Base-by-base conservation (phyloP, 1,284 basidiomycete genomes). In the Ganoderma multipileum region DNA sequence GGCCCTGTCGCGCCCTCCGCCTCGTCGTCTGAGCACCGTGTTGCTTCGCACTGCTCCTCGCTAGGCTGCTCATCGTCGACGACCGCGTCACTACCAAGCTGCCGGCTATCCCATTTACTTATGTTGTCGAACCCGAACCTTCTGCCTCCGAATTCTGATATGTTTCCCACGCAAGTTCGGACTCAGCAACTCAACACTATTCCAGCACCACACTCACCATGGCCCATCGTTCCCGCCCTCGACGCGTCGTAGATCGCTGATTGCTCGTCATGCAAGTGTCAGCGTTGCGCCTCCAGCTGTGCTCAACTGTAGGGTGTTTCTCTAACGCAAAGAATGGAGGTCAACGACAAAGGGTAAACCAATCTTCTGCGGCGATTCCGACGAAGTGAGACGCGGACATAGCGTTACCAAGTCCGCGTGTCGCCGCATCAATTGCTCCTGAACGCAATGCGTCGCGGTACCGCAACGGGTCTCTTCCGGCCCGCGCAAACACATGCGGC, bases 401-500 rank as follows among this genome's bases (percentile, higher is more conserved):
- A 50, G 47, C 47, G 47, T 50, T 50, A 50, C 52, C 26, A 55
- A 55, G 52, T 55, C 52, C 52, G 52, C 28, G 52, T 12, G 47
- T 50, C 47, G 47, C 47, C 47, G 47, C 47, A 50, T 50, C 47
- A 50, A 50, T 12, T 20, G 9, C 47, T 50, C 23, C 23, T 50
- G 47, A 50, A 50, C 23, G 23, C 47, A 33, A n/a, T n/a, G n/a
- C n/a, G 23, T 50, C 23, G 47, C 47, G 47, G 47, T 50, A 50
- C 47, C 47, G 47, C 47, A 50, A 26, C 47, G 47, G 47, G 23
- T 23, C 23, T 5, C 47, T 26, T 50, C 47, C 47, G 47, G 47
- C 23, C 47, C 47, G 47, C 12, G 23, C 47, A 50, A 50, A 50
- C 23, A 50, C 47, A 50, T 50, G 44, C 44, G 44, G 44, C 44